These are phyloP conservation scores for Arthrobotrys sphaeroides DNA, from an alignment of 2,329 filamentous ascomycete species.

Conservation along the genomic window DNA sequence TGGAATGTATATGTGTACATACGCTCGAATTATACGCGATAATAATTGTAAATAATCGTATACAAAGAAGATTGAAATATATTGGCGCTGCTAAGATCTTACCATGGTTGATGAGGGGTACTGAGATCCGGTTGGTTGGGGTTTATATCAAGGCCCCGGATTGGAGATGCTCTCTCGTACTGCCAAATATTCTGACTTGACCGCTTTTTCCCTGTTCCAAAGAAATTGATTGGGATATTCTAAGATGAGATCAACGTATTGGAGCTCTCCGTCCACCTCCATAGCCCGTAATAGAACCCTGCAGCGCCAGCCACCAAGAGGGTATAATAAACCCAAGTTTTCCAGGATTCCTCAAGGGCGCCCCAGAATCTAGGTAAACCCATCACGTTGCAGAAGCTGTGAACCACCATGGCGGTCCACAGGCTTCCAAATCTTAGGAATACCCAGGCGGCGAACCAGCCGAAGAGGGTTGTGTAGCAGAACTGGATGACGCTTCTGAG, in stretches of 20 bases:
- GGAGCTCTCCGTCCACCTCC: conserved; percentile 74
- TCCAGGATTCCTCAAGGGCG: conserved; percentile 71
- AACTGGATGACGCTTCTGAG: conserved; percentile 83
- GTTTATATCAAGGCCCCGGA: too few species aligned
- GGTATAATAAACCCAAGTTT: conserved; percentile 82
- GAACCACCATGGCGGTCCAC: conserved; percentile 76
- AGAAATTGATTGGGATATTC: too few species aligned
- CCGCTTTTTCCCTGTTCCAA: not conserved
- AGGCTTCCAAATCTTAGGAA: conserved; percentile 86
- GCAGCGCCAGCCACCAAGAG: conserved; percentile 76
- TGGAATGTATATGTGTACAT: too few species aligned
- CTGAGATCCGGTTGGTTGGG: too few species aligned
- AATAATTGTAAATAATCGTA: too few species aligned
- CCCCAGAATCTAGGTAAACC: conserved; percentile 90
- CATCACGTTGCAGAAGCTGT: conserved; percentile 92
- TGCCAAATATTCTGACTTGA: too few species aligned
- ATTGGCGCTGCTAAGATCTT: too few species aligned
- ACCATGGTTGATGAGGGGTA: too few species aligned
- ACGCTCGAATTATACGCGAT: too few species aligned
- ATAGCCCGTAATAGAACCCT: conserved; percentile 76
- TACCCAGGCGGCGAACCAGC: conserved; percentile 89
- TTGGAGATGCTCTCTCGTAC: too few species aligned
- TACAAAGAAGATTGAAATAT: too few species aligned
- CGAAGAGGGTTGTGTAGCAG: conserved; percentile 89
- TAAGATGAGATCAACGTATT: conserved; percentile 66